These are phyloP conservation scores for Yamadazyma blattariae DNA, from an alignment of 1,139 yeast genomes.

Conservation along the genomic window DNA sequence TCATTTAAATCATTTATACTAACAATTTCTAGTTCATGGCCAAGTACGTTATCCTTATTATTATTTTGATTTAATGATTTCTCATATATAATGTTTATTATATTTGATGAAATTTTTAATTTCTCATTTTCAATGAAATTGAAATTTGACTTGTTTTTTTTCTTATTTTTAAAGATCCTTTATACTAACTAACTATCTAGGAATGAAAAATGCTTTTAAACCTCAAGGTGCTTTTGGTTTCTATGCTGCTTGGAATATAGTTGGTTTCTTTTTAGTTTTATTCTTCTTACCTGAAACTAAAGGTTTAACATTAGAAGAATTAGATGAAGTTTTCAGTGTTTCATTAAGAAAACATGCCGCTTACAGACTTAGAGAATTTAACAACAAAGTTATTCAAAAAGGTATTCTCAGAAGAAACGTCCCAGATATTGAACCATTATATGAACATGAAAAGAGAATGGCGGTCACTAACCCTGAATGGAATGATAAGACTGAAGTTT, in stretches of 20 bases:
- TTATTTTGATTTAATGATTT: no score
- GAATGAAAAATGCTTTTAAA: conserved; percentile 60
- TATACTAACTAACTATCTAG: conserved; percentile 88
- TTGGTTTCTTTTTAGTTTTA: conserved; percentile 68
- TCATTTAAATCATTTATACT: no score
- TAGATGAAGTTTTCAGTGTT: conserved; percentile 67
- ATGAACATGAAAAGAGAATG: conserved; percentile 49
- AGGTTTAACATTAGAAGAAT: conserved; percentile 66
- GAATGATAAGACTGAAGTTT: conserved; percentile 55
- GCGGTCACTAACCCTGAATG: conserved; percentile 60
- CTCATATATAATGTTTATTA: no score
- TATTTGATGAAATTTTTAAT: no score
- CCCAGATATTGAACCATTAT: conserved; percentile 52
- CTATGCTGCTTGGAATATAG: conserved; percentile 84
- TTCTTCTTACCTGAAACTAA: conserved; percentile 72
- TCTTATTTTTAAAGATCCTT: no score
- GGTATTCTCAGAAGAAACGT: conserved; percentile 38
- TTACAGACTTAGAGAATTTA: conserved; percentile 48
- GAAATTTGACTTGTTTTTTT: no score
- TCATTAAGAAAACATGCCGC: conserved; percentile 52
- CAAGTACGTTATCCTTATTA: no score
- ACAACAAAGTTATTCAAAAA: conserved; percentile 41
- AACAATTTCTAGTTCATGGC: no score
- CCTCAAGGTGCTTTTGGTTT: conserved; percentile 87
- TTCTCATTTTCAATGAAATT: no score